phyloP scores from a whole-genome alignment of 768 basidiomycete genomes.

The Polyporus arcularius region DNA sequence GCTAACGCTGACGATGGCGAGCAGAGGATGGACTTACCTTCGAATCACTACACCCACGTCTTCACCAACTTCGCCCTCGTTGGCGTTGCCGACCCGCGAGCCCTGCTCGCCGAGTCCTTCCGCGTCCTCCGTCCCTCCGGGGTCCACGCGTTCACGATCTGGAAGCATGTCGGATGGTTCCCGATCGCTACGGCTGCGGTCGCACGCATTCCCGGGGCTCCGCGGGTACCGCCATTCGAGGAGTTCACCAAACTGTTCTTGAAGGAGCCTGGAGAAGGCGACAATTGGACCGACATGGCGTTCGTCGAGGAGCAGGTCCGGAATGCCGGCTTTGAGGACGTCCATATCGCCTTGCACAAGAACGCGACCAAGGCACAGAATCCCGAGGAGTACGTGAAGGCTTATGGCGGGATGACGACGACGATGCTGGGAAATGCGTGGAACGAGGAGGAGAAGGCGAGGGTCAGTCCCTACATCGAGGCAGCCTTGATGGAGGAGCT shows the following conservation, averaged over 20 bases:
- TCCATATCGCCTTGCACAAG: background rate
- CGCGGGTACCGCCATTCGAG: background rate
- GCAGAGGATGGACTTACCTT: conserved; percentile 1
- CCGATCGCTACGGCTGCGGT: background rate
- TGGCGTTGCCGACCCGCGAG: background rate
- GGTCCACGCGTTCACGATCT: background rate
- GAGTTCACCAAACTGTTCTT: background rate
- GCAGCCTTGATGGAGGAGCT: background rate
- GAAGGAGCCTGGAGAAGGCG: background rate
- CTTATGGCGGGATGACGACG: background rate
- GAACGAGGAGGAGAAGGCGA: background rate
- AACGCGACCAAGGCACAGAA: background rate
- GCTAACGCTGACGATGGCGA: background rate
- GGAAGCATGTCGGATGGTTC: background rate
- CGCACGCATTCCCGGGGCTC: background rate
- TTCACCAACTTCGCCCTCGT: conserved; percentile 1
- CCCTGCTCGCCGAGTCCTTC: background rate
- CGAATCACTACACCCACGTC: conserved; percentile 4
- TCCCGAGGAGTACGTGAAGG: background rate
- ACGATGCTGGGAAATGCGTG: background rate
- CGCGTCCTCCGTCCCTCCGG: conserved; percentile 5
- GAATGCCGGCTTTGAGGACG: background rate
- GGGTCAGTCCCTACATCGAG: background rate
- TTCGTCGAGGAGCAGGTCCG: background rate
- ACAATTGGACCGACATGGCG: background rate